phyloP scores from a whole-genome alignment of 768 basidiomycete genomes.

The Rickenella mellea region DNA sequence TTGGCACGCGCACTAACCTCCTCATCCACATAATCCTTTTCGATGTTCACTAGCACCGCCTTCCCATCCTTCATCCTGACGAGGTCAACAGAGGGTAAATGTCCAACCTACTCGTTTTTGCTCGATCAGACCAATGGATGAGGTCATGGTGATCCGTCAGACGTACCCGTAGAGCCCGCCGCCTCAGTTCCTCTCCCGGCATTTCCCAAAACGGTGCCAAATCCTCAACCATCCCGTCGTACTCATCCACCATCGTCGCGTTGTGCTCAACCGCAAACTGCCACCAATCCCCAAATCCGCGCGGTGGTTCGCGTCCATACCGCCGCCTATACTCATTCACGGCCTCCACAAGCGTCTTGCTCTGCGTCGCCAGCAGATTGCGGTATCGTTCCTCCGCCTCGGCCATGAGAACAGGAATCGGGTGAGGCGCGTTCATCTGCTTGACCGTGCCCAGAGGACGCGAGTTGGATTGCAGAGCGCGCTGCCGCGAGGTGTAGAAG shows the following conservation, averaged over 20 bases:
- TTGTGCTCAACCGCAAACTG: conserved; percentile 61
- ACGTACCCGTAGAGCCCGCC: conserved; percentile 48
- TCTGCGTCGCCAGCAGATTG: conserved; percentile 61
- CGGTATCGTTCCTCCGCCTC: conserved; percentile 73
- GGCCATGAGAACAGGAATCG: conserved; percentile 76
- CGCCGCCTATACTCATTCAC: conserved; percentile 74
- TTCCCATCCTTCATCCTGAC: conserved; percentile 66
- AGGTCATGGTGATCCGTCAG: background rate
- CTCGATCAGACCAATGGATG: background rate
- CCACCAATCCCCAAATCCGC: conserved; percentile 91
- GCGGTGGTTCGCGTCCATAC: conserved; percentile 73
- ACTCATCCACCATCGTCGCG: conserved; percentile 84
- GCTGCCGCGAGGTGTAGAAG: too few relatives aligned
- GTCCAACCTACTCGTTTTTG: conserved; percentile 43
- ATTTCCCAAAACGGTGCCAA: conserved; percentile 80
- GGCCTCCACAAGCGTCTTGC: conserved; percentile 68
- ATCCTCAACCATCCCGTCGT: conserved; percentile 70
- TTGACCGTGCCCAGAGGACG: too few relatives aligned
- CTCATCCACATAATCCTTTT: conserved; percentile 42
- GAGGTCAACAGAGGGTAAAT: conserved; percentile 76
- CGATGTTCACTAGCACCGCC: conserved; percentile 34
- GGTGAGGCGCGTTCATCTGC: too few relatives aligned
- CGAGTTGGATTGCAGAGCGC: too few relatives aligned
- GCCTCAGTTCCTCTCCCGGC: conserved; percentile 60
- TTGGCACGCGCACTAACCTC: conserved; percentile 72